Percentiles rank a stretch among this genome's conserved stretches.
Evolutionary conservation across 2,329 filamentous ascomycete species (phyloP).

Genomic region (Chrysoporthe cubensis): DNA sequence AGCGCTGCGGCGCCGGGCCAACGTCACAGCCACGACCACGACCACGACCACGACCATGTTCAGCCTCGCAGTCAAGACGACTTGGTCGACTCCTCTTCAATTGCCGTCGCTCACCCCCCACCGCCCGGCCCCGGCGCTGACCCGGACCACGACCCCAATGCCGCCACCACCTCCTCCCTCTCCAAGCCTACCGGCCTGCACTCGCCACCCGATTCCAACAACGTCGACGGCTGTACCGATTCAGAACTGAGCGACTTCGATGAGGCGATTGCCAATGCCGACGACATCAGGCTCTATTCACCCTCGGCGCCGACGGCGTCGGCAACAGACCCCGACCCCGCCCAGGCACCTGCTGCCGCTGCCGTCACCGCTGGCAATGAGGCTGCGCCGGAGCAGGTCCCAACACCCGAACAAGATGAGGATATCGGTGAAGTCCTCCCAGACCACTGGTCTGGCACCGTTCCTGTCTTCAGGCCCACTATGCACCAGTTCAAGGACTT

Average conservation of each 20-base stretch:
- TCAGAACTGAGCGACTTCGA: conserved; percentile 71
- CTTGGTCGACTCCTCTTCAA: conserved; percentile 39
- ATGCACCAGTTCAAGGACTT: conserved; percentile 97
- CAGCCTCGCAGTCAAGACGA: conserved; percentile 53
- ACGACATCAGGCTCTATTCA: conserved; percentile 25
- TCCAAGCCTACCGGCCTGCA: conserved; percentile 55
- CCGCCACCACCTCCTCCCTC: conserved; percentile 35
- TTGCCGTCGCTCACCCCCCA: conserved; percentile 39
- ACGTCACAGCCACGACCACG: conserved; percentile 17
- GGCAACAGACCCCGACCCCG: conserved; percentile 25
- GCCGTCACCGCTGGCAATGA: background rate
- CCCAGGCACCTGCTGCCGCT: conserved; percentile 27
- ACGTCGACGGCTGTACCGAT: conserved; percentile 59
- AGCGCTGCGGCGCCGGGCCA: conserved; percentile 47
- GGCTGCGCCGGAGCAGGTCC: conserved; percentile 26
- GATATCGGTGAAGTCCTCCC: conserved; percentile 81
- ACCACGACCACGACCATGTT: conserved; percentile 34
- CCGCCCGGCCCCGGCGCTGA: conserved; percentile 33
- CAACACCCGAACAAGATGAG: conserved; percentile 35
- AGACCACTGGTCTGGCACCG: conserved; percentile 86
- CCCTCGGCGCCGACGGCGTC: conserved; percentile 29
- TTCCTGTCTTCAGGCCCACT: conserved; percentile 93
- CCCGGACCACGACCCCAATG: conserved; percentile 24
- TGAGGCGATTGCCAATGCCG: conserved; percentile 50
- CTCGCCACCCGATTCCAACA: conserved; percentile 68